Base-by-base conservation (phyloP, 2,329 filamentous ascomycete genomes). In the Epichloe coenophiala region DNA sequence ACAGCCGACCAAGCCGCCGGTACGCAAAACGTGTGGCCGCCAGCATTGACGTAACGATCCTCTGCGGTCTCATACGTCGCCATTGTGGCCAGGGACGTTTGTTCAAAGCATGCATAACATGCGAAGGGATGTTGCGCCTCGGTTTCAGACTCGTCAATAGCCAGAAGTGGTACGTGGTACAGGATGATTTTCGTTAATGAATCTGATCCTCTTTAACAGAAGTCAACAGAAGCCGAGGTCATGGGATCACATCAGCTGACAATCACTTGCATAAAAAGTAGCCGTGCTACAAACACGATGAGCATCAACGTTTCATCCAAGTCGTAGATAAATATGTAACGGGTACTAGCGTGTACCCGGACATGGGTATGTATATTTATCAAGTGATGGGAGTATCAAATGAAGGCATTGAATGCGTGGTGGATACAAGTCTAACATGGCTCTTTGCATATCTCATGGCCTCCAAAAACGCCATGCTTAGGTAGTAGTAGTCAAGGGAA, bases 21-120 rank as follows among this genome's bases (percentile, higher is more conserved):
- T 66, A 65, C 31, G 64, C 63, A 51, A 65, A 67, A 31, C 54
- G 58, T 48, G 62, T 57, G 39, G 39, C 55, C 60, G 50, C 57
- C 58, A 11, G 65, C 61, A n/a, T 59, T 58, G 53, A 67, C 53
- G 51, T 55, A 62, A 21, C 57, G 57, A 31, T 64, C 55, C 21
- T 53, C 49, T 1, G 63, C 65, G 1, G 58, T 59, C 44, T 64
- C 58, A 33, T 61, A 62, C 2, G 62, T 60, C 3, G 60, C 55
- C 64, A 66, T 66, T 21, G 40, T 56, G n/a, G 1, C 5, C 42
- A 47, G 42, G 4, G 11, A 21, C 6, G 37, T 39, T 31, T 31
- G 27, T 9, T 31, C 8, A 31, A 31, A 31, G 27, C 27, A 8
- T 31, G 31, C 31, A 31, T 4, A 31, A 11, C 1, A 31, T 31